Evolutionary conservation across 2,329 filamentous ascomycete genomes (phyloP), one percentile per base, ranked within the genome.

Genomic region (Neophaeococcomyces mojaviensis): DNA sequence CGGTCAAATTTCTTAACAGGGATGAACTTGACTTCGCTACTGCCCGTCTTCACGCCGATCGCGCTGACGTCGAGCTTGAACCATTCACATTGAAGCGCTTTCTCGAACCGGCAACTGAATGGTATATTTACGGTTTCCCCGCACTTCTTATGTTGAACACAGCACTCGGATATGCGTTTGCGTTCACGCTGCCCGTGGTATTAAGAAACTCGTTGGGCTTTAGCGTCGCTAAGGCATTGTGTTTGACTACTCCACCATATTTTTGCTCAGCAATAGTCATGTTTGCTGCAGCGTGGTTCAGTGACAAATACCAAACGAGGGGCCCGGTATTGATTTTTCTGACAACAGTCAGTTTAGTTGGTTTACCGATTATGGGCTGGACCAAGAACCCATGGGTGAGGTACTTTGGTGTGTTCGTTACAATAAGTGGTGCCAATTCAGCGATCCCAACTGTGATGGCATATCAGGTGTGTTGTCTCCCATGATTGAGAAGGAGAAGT

Each of bases 181-280:
- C 84, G 2, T 90, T 85, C 63, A 89, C 88, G 59, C 66, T 89
- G 4, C 85, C 86, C 6, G 77, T 88, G 57, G 85, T 92, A 55
- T 77, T 92, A 3, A 59, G 60, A 6, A 53, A 65, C 19, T 72
- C 73, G 15, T 76, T 89, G 69, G 74, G 77, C 12, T 88, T 86
- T 68, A 69, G 64, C 39, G 70, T 82, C 3, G 81, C 73, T 6
- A 69, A 69, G 41, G 70, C 83, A 0, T 84, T 87, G 64, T 86
- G 83, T 59, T 77, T 89, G 3, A 73, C 82, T 4, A 83, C 85
- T 0, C 82, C 82, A 0, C 38, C 41, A 22, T 31, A 16, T 32
- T 2, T 20, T 13, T n/a, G 3, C 20, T 38, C 31, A 24, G 20
- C 12, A 6, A 19, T 16, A 36, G n/a, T 39, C 12, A 33, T 40